These are phyloP conservation scores for Xylariaceae sp. DNA, from an alignment of 2,329 filamentous ascomycete genomes.

Conservation along the genomic window DNA sequence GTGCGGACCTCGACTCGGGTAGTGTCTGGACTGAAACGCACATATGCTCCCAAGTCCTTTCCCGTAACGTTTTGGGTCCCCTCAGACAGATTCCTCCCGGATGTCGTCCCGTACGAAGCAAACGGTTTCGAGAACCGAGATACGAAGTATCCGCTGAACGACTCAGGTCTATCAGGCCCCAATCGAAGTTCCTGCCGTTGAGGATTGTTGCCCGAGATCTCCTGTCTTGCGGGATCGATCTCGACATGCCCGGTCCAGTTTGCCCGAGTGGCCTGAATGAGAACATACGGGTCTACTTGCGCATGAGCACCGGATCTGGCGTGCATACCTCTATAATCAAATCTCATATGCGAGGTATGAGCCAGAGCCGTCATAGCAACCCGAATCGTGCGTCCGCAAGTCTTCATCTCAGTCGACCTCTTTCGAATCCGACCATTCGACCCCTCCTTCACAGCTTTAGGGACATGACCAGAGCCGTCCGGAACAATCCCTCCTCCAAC, in stretches of 20 bases:
- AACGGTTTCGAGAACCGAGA: conserved; percentile 43
- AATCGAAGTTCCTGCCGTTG: conserved; percentile 43
- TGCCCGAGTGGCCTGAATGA: conserved; percentile 40
- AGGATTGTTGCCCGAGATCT: conserved; percentile 41
- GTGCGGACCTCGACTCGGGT: conserved; percentile 40
- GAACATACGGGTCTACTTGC: conserved; percentile 34
- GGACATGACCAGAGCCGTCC: conserved; percentile 37
- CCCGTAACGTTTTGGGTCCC: conserved; percentile 28
- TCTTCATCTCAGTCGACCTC: conserved; percentile 11
- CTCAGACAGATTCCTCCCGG: conserved; percentile 28
- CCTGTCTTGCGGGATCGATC: conserved; percentile 34
- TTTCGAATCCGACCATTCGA: conserved; percentile 37
- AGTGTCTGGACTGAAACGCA: conserved; percentile 32
- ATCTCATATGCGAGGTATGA: conserved; percentile 38
- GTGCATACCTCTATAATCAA: conserved; percentile 33
- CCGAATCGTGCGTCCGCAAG: conserved; percentile 24
- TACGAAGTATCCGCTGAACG: conserved; percentile 43
- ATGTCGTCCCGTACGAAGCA: conserved; percentile 33
- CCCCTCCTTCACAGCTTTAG: conserved; percentile 34
- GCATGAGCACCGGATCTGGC: not conserved
- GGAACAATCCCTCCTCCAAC: conserved; percentile 34
- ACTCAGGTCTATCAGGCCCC: conserved; percentile 38
- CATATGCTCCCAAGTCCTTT: conserved; percentile 36
- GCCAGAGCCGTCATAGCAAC: conserved; percentile 39
- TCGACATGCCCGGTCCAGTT: conserved; percentile 42